Evolutionary conservation across 306 rosid species (phyloP), one percentile per base, ranked within the genome.

Genomic region (Biancaea sappan): DNA sequence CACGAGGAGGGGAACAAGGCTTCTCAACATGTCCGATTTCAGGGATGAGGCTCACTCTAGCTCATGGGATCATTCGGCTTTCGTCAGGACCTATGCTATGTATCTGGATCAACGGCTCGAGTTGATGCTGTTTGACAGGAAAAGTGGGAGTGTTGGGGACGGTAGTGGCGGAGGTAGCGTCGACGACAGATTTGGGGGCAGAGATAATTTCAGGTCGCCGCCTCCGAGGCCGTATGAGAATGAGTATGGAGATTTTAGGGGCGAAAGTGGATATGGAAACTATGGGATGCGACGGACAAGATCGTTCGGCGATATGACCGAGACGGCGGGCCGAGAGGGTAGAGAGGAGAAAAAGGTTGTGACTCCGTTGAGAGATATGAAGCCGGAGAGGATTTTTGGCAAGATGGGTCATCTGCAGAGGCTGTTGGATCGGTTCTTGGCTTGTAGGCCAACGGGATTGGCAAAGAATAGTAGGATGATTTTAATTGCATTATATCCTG

Each of bases 61-160:
- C 85, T 92, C 99, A 1, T 94, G 99, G 99, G 99, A 94, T 73
- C 95, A 90, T 80, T 92, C 99, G 0, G 93, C 97, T 53, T 94
- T 90, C 9, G 95, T 94, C 1, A 80, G 97, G 79, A 90, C 99
- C 18, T 94, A 87, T 50, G 93, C 99, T 10, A 73, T 94, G 91
- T 94, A 86, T 65, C 86, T 94, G 28, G 99, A 94, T 78, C 99
- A 94, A 71, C 86, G 97, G 7, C 93, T 94, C 3, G 97, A 94
- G 76, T 28, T 94, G 86, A 79, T 82, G 84, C 74, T 88, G 1
- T 94, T 80, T 26, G 93, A 90, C 47, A 86, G 80, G 67, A 92
- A 90, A 44, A 41, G 81, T 51, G 69, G 85, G 3, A 67, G 77
- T 7, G 63, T 16, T 22, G 68, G 53, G 3, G 62, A 52, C 3